Conservation (phyloP, 352 stramenopile species). For the Globisporangium emineosum region DNA sequence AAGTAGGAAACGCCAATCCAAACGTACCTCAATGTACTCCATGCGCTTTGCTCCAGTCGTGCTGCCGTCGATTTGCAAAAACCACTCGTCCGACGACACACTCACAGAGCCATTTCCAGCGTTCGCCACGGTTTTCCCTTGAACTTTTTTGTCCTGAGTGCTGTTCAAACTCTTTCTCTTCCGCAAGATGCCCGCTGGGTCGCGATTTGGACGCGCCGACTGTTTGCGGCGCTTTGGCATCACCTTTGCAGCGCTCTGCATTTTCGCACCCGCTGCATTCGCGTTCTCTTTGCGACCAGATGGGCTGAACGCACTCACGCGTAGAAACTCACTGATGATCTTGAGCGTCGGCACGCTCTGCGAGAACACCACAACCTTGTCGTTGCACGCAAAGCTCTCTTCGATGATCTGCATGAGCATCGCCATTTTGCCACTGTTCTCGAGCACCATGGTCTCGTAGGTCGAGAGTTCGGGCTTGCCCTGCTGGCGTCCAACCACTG, state of each 20-base stretch:
- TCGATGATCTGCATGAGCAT: constrained; percentile 72
- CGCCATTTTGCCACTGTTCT: constrained; percentile 82
- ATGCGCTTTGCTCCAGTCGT: constrained; percentile 75
- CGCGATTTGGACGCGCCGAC: constrained; percentile 33
- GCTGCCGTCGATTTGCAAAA: constrained; percentile 79
- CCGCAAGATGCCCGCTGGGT: constrained; percentile 55
- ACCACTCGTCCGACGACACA: constrained; percentile 49
- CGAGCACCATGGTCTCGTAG: constrained; percentile 49
- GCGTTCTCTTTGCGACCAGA: constrained; percentile 23
- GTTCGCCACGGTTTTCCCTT: not conserved
- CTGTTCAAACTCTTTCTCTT: constrained; percentile 32
- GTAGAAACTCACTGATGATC: constrained; percentile 70
- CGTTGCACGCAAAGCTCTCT: constrained; percentile 64
- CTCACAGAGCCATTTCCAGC: not conserved
- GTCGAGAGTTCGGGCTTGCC: constrained; percentile 1
- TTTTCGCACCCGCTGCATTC: constrained; percentile 14
- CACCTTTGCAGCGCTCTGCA: constrained; percentile 13
- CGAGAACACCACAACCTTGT: constrained; percentile 89
- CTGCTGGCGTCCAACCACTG: not conserved
- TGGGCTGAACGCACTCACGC: constrained; percentile 49
- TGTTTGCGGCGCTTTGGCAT: constrained; percentile 36
- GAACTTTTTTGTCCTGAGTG: constrained; percentile 8
- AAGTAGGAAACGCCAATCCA: not conserved
- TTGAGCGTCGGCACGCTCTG: constrained; percentile 86
- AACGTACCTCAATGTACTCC: constrained; percentile 76